Percentiles rank a stretch among this genome's conserved stretches.
These are phyloP conservation scores for Leccinum obscurum DNA, from an alignment of 768 basidiomycete genomes.

Conservation along the genomic window DNA sequence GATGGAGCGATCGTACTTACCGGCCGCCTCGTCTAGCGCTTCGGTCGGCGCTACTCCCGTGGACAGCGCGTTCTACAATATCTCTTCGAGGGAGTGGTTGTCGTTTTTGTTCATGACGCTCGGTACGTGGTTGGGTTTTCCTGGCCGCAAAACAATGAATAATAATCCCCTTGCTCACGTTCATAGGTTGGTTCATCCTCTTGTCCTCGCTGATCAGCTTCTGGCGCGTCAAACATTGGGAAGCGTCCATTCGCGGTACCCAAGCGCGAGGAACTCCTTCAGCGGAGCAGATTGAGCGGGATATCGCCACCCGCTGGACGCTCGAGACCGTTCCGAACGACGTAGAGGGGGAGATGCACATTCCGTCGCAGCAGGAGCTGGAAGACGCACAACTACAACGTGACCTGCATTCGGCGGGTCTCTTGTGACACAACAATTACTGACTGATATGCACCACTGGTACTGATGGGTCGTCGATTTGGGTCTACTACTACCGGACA, in stretches of 20 bases:
- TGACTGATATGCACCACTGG: conserved; percentile 8
- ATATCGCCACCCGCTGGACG: conserved; percentile 50
- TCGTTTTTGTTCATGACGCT: conserved; percentile 91
- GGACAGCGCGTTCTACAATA: conserved; percentile 26
- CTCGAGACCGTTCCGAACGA: conserved; percentile 48
- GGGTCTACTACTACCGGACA: neutral
- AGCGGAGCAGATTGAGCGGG: conserved; percentile 50
- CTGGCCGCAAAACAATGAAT: neutral
- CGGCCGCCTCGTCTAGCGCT: conserved; percentile 19
- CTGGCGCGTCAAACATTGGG: conserved; percentile 86
- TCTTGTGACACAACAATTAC: conserved; percentile 36
- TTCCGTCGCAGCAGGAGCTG: conserved; percentile 33
- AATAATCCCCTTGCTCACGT: neutral
- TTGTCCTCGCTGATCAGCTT: conserved; percentile 80
- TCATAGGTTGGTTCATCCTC: conserved; percentile 87
- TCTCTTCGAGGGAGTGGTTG: conserved; percentile 80
- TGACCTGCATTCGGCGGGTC: conserved; percentile 55
- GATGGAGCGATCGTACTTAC: conserved; percentile 23
- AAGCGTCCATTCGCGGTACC: conserved; percentile 55
- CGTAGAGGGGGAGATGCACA: conserved; percentile 9
- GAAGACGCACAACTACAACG: conserved; percentile 49
- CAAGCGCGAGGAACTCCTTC: conserved; percentile 16
- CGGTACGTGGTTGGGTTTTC: conserved; percentile 42
- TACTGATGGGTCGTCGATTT: neutral
- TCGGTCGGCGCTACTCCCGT: conserved; percentile 14